Percentiles rank a stretch among this genome's conserved stretches.
Conservation (phyloP, 768 basidiomycete species). For the Lyophyllum shimeji region DNA sequence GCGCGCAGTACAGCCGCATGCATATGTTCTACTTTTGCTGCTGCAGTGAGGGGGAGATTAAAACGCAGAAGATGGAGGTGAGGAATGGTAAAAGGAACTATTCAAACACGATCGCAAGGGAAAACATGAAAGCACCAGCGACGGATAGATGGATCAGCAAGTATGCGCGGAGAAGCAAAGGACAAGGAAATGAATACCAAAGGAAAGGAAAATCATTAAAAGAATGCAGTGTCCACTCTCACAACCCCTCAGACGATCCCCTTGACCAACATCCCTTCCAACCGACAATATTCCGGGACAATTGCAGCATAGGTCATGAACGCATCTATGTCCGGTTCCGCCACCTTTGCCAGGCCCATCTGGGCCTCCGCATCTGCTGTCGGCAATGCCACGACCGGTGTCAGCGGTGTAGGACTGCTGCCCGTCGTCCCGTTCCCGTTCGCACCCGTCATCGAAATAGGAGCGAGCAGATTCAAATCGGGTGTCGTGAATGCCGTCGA, state of each 20-base stretch:
- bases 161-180: slow-evolving; percentile 2
- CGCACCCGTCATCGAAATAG: slow-evolving; percentile 30
- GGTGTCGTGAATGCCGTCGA: slow-evolving; percentile 64
- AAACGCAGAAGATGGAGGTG: neutral
- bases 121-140: slow-evolving; percentile 14
- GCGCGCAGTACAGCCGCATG: slow-evolving; percentile 11
- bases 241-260: slow-evolving; percentile 40
- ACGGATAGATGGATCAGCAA: slow-evolving; percentile 4
- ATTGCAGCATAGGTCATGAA: slow-evolving; percentile 86
- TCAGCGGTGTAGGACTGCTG: slow-evolving; percentile 57
- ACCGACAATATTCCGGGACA: slow-evolving; percentile 78
- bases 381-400: slow-evolving; percentile 69
- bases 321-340: slow-evolving; percentile 81
- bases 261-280: slow-evolving; percentile 80
- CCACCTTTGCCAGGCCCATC: slow-evolving; percentile 77
- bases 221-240: neutral
- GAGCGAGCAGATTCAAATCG: slow-evolving; percentile 42
- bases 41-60: neutral
- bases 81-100: slow-evolving; percentile 1
- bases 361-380: slow-evolving; percentile 74
- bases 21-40: slow-evolving; percentile 17
- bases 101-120: neutral
- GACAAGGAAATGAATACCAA: slow-evolving; percentile 5
- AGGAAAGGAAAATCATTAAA: neutral
- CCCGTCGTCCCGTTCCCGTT: slow-evolving; percentile 37